A percentile compares a stretch with the other conserved stretches of the same genome.
These are phyloP conservation scores for Chaetomium olivaceum DNA, from an alignment of 2,329 filamentous ascomycete genomes.

Conservation along the genomic window DNA sequence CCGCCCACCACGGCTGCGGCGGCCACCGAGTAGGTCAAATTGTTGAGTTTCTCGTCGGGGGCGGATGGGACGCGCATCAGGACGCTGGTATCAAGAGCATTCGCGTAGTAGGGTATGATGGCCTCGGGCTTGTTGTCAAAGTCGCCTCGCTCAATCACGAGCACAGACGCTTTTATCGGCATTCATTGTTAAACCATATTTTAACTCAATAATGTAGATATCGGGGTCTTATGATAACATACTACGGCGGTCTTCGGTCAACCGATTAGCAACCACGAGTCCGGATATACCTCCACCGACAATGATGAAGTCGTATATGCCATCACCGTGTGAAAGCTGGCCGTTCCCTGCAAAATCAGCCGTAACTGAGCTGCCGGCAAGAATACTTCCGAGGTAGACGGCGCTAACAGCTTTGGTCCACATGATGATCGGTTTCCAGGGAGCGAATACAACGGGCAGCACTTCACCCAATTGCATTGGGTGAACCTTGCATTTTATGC, in stretches of 20 bases:
- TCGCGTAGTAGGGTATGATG: slow-evolving; percentile 25
- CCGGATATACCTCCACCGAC: slow-evolving; percentile 57
- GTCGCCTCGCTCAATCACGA: slow-evolving; percentile 33
- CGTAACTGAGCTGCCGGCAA: too few species aligned
- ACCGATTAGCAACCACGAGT: slow-evolving; percentile 49
- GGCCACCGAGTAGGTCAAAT: slow-evolving; percentile 40
- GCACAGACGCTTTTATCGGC: slow-evolving; percentile 23
- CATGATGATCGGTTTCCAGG: too few species aligned
- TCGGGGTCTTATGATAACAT: slow-evolving; percentile 37
- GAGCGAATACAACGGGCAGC: too few species aligned
- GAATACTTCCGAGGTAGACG: too few species aligned
- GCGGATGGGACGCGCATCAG: slow-evolving; percentile 16
- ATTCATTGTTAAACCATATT: background rate
- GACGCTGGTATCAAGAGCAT: slow-evolving; percentile 3
- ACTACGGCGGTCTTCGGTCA: slow-evolving; percentile 41
- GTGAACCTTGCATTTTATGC: too few species aligned
- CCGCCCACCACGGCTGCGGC: slow-evolving; percentile 59
- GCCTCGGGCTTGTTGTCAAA: slow-evolving; percentile 27
- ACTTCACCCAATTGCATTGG: too few species aligned
- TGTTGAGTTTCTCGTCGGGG: slow-evolving; percentile 40
- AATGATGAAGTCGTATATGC: slow-evolving; percentile 39
- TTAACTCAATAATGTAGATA: too few species aligned
- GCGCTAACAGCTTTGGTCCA: too few species aligned
- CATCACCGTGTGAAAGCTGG: too few species aligned
- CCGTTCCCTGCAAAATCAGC: too few species aligned